Evolutionary conservation across 2,329 filamentous ascomycete genomes (phyloP).

Genomic region (Ophiosphaerella korrae): DNA sequence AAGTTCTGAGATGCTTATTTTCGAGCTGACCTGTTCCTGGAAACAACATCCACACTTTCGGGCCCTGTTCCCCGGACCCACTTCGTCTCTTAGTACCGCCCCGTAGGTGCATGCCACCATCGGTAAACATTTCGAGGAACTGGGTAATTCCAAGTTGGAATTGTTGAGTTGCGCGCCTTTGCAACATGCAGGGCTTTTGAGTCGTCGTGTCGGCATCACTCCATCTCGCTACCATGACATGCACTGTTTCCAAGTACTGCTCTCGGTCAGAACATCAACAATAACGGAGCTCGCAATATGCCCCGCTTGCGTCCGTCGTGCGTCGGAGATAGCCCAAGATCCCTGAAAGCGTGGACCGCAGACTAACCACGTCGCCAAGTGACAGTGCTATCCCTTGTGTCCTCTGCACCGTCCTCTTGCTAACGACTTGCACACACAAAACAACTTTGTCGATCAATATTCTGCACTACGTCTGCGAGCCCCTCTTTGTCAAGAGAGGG

Average conservation of each 20-base stretch:
- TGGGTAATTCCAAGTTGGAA: not conserved
- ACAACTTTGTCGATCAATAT: not conserved
- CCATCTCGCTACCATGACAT: no score
- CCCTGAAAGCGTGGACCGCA: slow-evolving; percentile 23
- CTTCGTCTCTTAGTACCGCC: slow-evolving; percentile 6
- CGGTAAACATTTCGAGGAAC: not conserved
- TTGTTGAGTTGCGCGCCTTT: no score
- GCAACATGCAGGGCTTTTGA: no score
- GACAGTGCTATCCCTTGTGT: slow-evolving; percentile 9
- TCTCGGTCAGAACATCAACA: not conserved
- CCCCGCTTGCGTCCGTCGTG: slow-evolving; percentile 19
- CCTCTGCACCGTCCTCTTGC: slow-evolving; percentile 21
- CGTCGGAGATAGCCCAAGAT: slow-evolving; percentile 18
- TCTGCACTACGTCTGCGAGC: not conserved
- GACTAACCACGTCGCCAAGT: slow-evolving; percentile 17
- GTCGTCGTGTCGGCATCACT: no score
- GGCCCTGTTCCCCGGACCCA: slow-evolving; percentile 46
- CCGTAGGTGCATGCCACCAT: not conserved
- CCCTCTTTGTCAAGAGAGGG: slow-evolving; percentile 16
- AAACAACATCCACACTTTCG: slow-evolving; percentile 38
- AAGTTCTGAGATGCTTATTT: not conserved
- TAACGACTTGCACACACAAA: not conserved
- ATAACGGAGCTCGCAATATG: slow-evolving; percentile 11
- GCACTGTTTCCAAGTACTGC: not conserved
- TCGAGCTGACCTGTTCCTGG: slow-evolving; percentile 39